phyloP scores from a whole-genome alignment of 2,329 filamentous ascomycete species.

The Paracorniculantispora psalliotae region DNA sequence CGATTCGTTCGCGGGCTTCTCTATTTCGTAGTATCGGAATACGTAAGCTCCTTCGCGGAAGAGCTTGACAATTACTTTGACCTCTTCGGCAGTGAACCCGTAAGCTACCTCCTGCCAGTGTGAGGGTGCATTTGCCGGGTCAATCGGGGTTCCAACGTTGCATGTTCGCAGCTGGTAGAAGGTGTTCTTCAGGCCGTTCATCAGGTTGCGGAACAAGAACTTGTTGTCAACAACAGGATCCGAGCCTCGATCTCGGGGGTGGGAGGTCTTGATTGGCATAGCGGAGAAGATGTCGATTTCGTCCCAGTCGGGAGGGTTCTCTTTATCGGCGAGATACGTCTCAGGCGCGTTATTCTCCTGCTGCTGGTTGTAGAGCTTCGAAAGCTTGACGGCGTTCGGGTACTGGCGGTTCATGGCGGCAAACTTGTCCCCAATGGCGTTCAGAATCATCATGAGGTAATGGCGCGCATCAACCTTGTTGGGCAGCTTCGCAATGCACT shows the following conservation, averaged over 20 bases:
- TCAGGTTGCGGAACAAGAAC: slow-evolving; percentile 92
- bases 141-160: slow-evolving; percentile 69
- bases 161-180: slow-evolving; percentile 93
- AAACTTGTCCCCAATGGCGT: slow-evolving; percentile 97
- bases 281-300: slow-evolving; percentile 97
- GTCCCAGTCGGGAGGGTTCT: slow-evolving; percentile 85
- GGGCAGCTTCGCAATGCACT: slow-evolving; percentile 89
- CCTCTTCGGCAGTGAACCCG: slow-evolving; percentile 95
- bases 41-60: slow-evolving; percentile 95
- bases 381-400: slow-evolving; percentile 89
- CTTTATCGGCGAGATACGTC: slow-evolving; percentile 77
- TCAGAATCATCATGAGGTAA: slow-evolving; percentile 93
- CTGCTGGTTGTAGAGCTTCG: slow-evolving; percentile 68
- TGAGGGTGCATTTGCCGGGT: slow-evolving; percentile 69
- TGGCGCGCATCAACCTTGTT: slow-evolving; percentile 93
- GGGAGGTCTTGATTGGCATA: slow-evolving; percentile 92
- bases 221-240: slow-evolving; percentile 96
- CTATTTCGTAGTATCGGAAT: slow-evolving; percentile 93
- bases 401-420: slow-evolving; percentile 97
- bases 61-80: slow-evolving; percentile 91
- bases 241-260: slow-evolving; percentile 78
- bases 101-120: slow-evolving; percentile 97
- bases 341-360: slow-evolving; percentile 60
- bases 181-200: slow-evolving; percentile 92
- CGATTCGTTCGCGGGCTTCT: slow-evolving; percentile 68